Evolutionary conservation across 805 yeast species (phyloP), one percentile per base, ranked within the genome.

Genomic region (Barnettozyma populi): DNA sequence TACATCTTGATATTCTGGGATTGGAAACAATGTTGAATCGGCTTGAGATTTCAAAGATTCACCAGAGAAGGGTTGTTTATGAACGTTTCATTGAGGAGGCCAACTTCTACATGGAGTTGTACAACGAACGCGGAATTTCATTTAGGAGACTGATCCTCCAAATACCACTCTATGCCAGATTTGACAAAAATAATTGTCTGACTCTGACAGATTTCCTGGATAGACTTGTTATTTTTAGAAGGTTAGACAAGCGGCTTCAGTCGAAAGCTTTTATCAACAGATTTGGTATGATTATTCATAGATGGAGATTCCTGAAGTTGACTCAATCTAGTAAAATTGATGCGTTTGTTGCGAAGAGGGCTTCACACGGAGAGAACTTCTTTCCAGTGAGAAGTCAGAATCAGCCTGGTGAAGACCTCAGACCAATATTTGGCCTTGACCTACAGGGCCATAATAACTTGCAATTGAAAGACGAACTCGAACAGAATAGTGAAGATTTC

Each of bases 61-160:
- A 77, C 41, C 73, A 74, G 43, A 70, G 88, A 52, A 70, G 82
- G 48, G 61, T 60, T 20, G 64, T 76, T 8, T 86, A 80, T 57
- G 86, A 86, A 49, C 66, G 78, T 49, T 81, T 90, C 56, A 72
- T 86, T n/a, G 86, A 84, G 53, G 95, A 89, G 55, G 82, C 86
- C 0, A 60, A 73, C 24, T 61, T 78, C 53, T 74, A 72, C 35
- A 80, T 84, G 73, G 78, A 80, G 49, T 69, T 81, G 20, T 71
- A 75, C 42, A 71, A 75, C 16, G 79, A 75, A n/a, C 75, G 75
- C 0, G 86, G 86, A 2, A 75, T 89, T 9, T 72, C 82, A 4
- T 89, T 89, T 64, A 73, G 77, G 11, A 71, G 80, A 44, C 60
- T 88, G 16, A 63, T 90, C 34, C 65, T 79, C 27, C 82, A 79